Conservation (phyloP, 345 rosid species). For the Salix dunnii region DNA sequence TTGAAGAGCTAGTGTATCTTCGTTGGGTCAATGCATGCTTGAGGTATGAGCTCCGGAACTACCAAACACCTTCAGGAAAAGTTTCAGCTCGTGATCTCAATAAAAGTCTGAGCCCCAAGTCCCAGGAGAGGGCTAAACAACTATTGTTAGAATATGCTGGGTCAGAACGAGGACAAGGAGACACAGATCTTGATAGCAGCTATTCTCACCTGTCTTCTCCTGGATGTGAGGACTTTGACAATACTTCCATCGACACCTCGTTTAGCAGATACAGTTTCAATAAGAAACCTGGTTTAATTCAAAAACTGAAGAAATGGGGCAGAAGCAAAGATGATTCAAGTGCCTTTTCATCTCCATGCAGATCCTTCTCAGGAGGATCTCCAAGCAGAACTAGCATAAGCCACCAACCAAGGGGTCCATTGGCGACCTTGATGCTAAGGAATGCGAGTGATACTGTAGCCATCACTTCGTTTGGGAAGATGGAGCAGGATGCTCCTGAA, state of each 20-base stretch:
- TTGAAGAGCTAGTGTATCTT: slow-evolving; percentile 95
- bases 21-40: slow-evolving; percentile 99
- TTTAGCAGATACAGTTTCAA: slow-evolving; percentile 67
- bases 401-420: slow-evolving; percentile 65
- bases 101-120: slow-evolving; percentile 80
- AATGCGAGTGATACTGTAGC: slow-evolving; percentile 78
- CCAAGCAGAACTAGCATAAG: slow-evolving; percentile 71
- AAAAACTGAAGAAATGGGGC: slow-evolving; percentile 89
- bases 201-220: slow-evolving; percentile 90
- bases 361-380: slow-evolving; percentile 70
- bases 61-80: slow-evolving; percentile 82
- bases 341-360: slow-evolving; percentile 63
- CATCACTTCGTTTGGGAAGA: slow-evolving; percentile 74
- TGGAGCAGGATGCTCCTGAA: slow-evolving; percentile 54
- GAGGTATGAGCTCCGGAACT: slow-evolving; percentile 86
- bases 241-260: slow-evolving; percentile 78
- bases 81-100: slow-evolving; percentile 87
- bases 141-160: slow-evolving; percentile 88
- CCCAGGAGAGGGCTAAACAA: slow-evolving; percentile 81
- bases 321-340: slow-evolving; percentile 80
- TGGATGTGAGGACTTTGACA: slow-evolving; percentile 88
- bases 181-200: slow-evolving; percentile 85
- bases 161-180: slow-evolving; percentile 92
- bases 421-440: slow-evolving; percentile 84
- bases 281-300: slow-evolving; percentile 70